These are phyloP conservation scores for Leccinum uliginosum DNA, from an alignment of 768 basidiomycete genomes.

Conservation along the genomic window DNA sequence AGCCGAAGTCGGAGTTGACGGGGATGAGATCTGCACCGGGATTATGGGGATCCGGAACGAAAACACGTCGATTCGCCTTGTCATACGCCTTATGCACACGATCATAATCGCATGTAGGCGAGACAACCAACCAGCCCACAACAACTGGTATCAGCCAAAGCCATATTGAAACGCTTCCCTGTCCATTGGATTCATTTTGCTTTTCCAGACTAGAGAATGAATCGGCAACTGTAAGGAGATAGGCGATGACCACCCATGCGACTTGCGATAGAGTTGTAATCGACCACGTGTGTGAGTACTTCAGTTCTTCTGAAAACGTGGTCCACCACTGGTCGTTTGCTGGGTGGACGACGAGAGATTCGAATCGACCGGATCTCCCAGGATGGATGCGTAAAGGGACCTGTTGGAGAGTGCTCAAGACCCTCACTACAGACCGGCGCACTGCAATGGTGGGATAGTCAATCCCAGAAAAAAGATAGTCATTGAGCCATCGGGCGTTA, in stretches of 20 bases:
- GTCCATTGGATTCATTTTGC: slow-evolving; percentile 31
- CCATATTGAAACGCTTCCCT: slow-evolving; percentile 39
- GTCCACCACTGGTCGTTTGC: slow-evolving; percentile 43
- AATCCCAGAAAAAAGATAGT: slow-evolving; percentile 27
- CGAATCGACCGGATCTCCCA: slow-evolving; percentile 25
- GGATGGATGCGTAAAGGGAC: slow-evolving; percentile 33
- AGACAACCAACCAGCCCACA: slow-evolving; percentile 38
- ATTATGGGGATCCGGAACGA: not conserved
- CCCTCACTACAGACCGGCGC: slow-evolving; percentile 25
- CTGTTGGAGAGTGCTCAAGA: slow-evolving; percentile 41
- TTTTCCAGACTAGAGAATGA: slow-evolving; percentile 14
- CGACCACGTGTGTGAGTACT: slow-evolving; percentile 39
- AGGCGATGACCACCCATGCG: slow-evolving; percentile 42
- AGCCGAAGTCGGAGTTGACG: slow-evolving; percentile 6
- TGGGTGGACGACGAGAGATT: slow-evolving; percentile 40
- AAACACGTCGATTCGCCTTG: slow-evolving; percentile 8
- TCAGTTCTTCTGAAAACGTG: slow-evolving; percentile 28
- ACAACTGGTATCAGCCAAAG: slow-evolving; percentile 41
- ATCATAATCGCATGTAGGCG: slow-evolving; percentile 35
- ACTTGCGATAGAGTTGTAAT: slow-evolving; percentile 37
- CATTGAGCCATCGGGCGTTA: slow-evolving; percentile 40
- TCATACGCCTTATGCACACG: slow-evolving; percentile 23
- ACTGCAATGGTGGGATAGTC: slow-evolving; percentile 18
- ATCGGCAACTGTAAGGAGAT: slow-evolving; percentile 20
- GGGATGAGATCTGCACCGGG: not conserved